Conservation (phyloP, 768 basidiomycete species). For the Hygrophorus russula region DNA sequence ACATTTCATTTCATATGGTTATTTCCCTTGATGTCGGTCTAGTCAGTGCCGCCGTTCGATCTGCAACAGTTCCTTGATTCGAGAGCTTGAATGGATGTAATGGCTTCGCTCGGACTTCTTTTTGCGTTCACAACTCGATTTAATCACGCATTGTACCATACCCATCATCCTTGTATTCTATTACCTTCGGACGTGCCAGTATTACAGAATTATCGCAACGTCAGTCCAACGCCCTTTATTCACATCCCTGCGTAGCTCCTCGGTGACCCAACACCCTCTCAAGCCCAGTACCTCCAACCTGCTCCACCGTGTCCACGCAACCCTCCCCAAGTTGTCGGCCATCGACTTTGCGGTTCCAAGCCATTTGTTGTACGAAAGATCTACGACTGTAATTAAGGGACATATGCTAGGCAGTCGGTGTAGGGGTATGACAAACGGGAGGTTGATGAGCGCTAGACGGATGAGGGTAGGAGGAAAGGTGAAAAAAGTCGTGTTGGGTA, state of each 20-base stretch:
- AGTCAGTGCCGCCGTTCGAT: constrained; percentile 36
- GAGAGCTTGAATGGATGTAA: constrained; percentile 29
- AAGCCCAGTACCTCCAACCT: constrained; percentile 44
- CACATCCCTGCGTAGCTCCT: constrained; percentile 29
- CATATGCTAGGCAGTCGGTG: constrained; percentile 32
- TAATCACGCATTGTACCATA: background rate
- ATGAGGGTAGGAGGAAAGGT: constrained; percentile 56
- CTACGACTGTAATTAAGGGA: constrained; percentile 38
- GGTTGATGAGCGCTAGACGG: constrained; percentile 34
- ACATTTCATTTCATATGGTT: constrained; percentile 6
- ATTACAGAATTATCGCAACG: constrained; percentile 31
- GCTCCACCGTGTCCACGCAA: constrained; percentile 50
- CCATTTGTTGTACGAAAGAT: constrained; percentile 45
- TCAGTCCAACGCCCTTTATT: constrained; percentile 61
- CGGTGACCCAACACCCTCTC: constrained; percentile 37
- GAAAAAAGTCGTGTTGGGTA: constrained; percentile 33
- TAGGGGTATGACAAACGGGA: constrained; percentile 27
- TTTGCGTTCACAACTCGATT: constrained; percentile 46
- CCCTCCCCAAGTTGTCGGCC: constrained; percentile 19
- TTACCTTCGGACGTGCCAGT: background rate
- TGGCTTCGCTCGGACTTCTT: constrained; percentile 27
- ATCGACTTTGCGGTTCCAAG: constrained; percentile 11
- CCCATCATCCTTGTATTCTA: background rate
- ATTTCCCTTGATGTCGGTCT: constrained; percentile 3
- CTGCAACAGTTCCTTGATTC: constrained; percentile 39